Evolutionary conservation across 768 basidiomycete species (phyloP).

Genomic region (Leccinum fibrillosum): DNA sequence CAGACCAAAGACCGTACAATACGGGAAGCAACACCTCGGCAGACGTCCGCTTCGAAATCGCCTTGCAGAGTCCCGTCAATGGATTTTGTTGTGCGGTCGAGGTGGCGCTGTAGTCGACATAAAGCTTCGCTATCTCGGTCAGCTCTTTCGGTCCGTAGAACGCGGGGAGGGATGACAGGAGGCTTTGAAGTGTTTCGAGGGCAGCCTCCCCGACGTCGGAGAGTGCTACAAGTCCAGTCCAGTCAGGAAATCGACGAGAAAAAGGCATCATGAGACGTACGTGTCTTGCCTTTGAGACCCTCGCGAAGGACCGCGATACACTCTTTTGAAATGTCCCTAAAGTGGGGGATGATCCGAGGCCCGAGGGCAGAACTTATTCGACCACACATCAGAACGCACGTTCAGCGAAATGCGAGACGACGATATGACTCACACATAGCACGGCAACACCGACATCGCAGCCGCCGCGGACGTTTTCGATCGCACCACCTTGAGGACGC

Average conservation of each 20-base stretch:
- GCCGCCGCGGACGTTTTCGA: slow-evolving; percentile 34
- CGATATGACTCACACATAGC: slow-evolving; percentile 52
- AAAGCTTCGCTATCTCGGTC: slow-evolving; percentile 51
- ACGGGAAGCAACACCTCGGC: slow-evolving; percentile 66
- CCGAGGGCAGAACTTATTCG: slow-evolving; percentile 65
- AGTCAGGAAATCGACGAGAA: background rate
- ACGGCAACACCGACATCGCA: slow-evolving; percentile 54
- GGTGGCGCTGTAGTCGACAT: slow-evolving; percentile 41
- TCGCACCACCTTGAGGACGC: slow-evolving; percentile 49
- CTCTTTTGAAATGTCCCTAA: slow-evolving; percentile 65
- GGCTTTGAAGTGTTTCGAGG: slow-evolving; percentile 55
- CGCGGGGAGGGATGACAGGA: slow-evolving; percentile 73
- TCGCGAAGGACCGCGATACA: slow-evolving; percentile 49
- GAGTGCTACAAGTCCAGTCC: slow-evolving; percentile 24
- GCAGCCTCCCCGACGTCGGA: slow-evolving; percentile 32
- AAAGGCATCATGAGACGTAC: slow-evolving; percentile 28
- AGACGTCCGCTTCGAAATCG: slow-evolving; percentile 67
- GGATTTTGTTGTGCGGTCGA: slow-evolving; percentile 22
- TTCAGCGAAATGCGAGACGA: background rate
- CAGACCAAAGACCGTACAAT: slow-evolving; percentile 56
- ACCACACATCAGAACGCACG: slow-evolving; percentile 4
- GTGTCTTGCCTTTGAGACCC: slow-evolving; percentile 26
- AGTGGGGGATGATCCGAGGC: slow-evolving; percentile 84
- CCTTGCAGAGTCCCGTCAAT: slow-evolving; percentile 49
- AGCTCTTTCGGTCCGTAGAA: slow-evolving; percentile 75